These are phyloP conservation scores for Fonsecaea pedrosoi DNA, from an alignment of 2,329 filamentous ascomycete genomes.

Conservation along the genomic window DNA sequence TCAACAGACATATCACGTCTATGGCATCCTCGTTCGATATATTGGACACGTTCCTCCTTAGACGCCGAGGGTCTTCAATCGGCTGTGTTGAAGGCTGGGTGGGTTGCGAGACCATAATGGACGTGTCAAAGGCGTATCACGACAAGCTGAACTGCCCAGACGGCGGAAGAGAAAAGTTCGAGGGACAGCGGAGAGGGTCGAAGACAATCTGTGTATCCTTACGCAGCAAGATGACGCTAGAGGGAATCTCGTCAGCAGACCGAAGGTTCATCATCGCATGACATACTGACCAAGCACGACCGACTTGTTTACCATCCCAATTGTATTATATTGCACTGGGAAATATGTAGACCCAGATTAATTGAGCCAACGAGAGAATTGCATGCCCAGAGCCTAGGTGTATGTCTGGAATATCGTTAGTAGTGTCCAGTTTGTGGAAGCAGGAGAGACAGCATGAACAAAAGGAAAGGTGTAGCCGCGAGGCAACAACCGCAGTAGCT, in stretches of 20 bases:
- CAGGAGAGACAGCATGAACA: neutral
- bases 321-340: constrained; percentile 24
- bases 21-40: constrained; percentile 81
- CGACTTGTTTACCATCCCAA: constrained; percentile 14
- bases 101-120: constrained; percentile 43
- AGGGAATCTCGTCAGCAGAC: constrained; percentile 1
- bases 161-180: neutral
- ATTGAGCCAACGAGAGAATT: neutral
- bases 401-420: constrained; percentile 20
- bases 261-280: neutral
- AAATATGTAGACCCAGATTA: constrained; percentile 13
- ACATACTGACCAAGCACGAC: constrained; percentile 21
- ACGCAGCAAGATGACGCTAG: neutral
- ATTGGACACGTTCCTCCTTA: constrained; percentile 81
- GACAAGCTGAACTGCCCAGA: neutral
- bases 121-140: constrained; percentile 9
- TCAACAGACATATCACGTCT: constrained; percentile 87
- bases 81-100: constrained; percentile 76
- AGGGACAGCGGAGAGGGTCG: neutral
- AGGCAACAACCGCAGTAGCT: neutral
- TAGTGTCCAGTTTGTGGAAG: constrained; percentile 17
- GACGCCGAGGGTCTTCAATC: constrained; percentile 77
- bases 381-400: constrained; percentile 14
- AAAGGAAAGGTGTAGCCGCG: neutral
- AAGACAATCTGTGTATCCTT: neutral